Evolutionary conservation across 371 early-diverging fungal genomes (phyloP), one percentile per base, ranked within the genome.

Genomic region (Quaeritorhiza haematococci): DNA sequence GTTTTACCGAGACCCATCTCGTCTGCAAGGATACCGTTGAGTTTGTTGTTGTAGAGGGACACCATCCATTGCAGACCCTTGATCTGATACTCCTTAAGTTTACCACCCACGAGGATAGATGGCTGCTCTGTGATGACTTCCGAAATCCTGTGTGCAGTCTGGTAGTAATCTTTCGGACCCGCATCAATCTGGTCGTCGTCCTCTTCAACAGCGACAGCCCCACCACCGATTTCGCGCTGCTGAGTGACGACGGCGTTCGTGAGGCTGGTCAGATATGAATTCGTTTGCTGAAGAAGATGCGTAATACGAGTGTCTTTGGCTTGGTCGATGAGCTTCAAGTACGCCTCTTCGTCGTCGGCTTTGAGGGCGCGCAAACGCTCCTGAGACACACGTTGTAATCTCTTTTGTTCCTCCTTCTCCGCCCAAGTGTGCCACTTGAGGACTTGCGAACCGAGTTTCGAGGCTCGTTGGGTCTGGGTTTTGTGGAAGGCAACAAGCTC

Each of bases 21-120:
- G 70, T 96, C 95, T 0, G 99, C 99, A 63, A 99, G 70, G 58
- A 99, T 99, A 34, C 99, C 98, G 72, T 95, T 95, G 62, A 94
- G 70, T 30, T 88, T 72, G 66, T 96, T 97, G 68, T 96, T 94
- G 79, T 96, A 98, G 35, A 98, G 74, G 10, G 95, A 93, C 15
- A 93, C 87, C 87, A 98, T 93, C 99, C 99, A 99, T 75, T 98
- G 88, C 6, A 99, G 79, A 43, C 98, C 98, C 67, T 93, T 94
- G 66, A 98, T 57, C 78, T 99, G 99, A 70, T 99, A 98, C 19
- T 93, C 95, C 70, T 97, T 92, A 42, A 99, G 78, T 44, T 70
- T 82, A 33, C 96, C 95, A 33, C 96, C 95, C 13, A 86, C 75
- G 51, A 96, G 64, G 7, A 94, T 84, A 15, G 59, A 29, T 3